These are phyloP conservation scores for Alloascoidea africana DNA, from an alignment of 805 yeast species.

Conservation along the genomic window DNA sequence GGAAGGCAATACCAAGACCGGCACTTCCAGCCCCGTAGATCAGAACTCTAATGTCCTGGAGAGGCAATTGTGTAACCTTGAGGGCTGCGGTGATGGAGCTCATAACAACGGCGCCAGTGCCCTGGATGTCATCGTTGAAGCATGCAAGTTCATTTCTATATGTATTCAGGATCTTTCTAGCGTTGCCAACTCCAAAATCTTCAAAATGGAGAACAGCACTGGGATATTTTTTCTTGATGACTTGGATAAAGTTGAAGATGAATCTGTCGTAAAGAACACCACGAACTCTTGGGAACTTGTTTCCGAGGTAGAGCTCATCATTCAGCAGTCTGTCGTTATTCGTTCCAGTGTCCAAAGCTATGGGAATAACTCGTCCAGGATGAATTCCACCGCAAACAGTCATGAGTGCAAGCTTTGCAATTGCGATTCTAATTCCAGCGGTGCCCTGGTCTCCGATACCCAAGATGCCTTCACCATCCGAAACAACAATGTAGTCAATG, in stretches of 20 bases:
- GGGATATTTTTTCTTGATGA: constrained; percentile 57
- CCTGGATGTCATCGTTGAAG: constrained; percentile 82
- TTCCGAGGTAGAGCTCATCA: constrained; percentile 89
- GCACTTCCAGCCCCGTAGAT: constrained; percentile 89
- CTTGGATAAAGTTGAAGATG: constrained; percentile 61
- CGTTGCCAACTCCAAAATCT: constrained; percentile 76
- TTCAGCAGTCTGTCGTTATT: constrained; percentile 49
- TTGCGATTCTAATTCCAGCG: constrained; percentile 70
- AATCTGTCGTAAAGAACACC: constrained; percentile 80
- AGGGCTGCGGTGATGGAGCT: constrained; percentile 74
- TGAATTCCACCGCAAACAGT: constrained; percentile 80
- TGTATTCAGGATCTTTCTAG: constrained; percentile 55
- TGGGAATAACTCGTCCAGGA: constrained; percentile 74
- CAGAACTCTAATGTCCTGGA: constrained; percentile 45
- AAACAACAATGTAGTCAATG: constrained; percentile 77
- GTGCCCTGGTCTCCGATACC: constrained; percentile 90
- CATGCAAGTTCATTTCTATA: constrained; percentile 56
- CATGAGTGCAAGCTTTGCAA: constrained; percentile 73
- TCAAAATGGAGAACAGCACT: constrained; percentile 72
- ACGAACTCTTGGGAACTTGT: constrained; percentile 68
- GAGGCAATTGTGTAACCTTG: constrained; percentile 46
- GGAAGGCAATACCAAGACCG: constrained; percentile 80
- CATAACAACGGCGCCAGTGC: constrained; percentile 88
- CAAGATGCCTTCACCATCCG: constrained; percentile 77
- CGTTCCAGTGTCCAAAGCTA: constrained; percentile 71